phyloP scores from a whole-genome alignment of 163 green algal species.

The Picocystis sp. region DNA sequence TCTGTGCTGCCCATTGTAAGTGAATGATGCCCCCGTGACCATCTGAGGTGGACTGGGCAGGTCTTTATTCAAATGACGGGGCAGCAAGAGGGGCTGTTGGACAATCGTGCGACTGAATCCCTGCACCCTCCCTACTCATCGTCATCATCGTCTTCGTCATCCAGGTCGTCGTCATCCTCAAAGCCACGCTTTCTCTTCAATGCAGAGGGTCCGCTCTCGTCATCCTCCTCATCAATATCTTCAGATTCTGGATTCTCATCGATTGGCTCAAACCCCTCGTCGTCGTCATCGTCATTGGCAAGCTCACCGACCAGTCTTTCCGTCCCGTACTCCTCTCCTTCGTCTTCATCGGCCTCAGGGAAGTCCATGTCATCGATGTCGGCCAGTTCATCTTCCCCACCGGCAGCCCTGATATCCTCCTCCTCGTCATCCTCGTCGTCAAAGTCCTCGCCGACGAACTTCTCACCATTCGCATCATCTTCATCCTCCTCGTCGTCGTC shows the following conservation, averaged over 20 bases:
- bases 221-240: slow-evolving; percentile 10
- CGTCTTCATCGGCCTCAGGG: slow-evolving; percentile 1
- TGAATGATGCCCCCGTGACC: too few species aligned
- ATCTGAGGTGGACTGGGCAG: too few species aligned
- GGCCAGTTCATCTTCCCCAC: slow-evolving; percentile 3
- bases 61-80: too few species aligned
- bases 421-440: slow-evolving; percentile 15
- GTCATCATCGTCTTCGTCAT: slow-evolving; percentile 16
- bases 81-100: too few species aligned
- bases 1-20: too few species aligned
- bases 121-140: slow-evolving; percentile 8
- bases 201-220: slow-evolving; percentile 3
- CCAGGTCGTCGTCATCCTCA: slow-evolving; percentile 16
- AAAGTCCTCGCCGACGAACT: slow-evolving; percentile 1
- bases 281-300: slow-evolving; percentile 7
- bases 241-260: background rate
- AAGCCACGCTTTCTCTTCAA: background rate
- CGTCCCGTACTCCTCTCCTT: slow-evolving; percentile 18
- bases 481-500: slow-evolving; percentile 8
- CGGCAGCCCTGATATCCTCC: slow-evolving; percentile 8
- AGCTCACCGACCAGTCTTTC: background rate
- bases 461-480: background rate
- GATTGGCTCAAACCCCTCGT: slow-evolving; percentile 1
- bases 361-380: background rate
- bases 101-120: too few species aligned